A percentile compares a stretch with the other conserved stretches of the same genome.
Conservation (phyloP, 768 basidiomycete genomes). For the Collybiopsis luxurians region DNA sequence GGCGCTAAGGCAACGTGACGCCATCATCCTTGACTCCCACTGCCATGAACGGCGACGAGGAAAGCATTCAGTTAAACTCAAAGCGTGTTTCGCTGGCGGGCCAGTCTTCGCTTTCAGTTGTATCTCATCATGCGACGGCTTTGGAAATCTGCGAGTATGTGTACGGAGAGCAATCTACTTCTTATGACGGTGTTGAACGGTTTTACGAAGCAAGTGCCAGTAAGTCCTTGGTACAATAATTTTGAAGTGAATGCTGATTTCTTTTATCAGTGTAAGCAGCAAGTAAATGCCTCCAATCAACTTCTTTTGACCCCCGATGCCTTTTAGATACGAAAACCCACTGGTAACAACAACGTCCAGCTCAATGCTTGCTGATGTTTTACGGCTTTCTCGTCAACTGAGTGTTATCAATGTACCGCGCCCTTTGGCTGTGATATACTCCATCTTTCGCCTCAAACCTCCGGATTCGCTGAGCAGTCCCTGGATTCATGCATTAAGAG, state of each 20-base stretch:
- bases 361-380: slow-evolving; percentile 68
- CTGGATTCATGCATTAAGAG: slow-evolving; percentile 61
- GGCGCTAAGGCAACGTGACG: no score
- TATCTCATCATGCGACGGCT: slow-evolving; percentile 53
- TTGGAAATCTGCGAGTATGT: slow-evolving; percentile 70
- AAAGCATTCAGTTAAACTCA: neutral
- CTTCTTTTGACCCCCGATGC: slow-evolving; percentile 9
- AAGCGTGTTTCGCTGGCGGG: neutral
- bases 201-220: slow-evolving; percentile 75
- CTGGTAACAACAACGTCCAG: slow-evolving; percentile 73
- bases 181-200: slow-evolving; percentile 52
- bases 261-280: slow-evolving; percentile 40
- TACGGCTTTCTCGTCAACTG: slow-evolving; percentile 56
- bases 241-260: slow-evolving; percentile 14
- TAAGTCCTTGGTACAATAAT: slow-evolving; percentile 29
- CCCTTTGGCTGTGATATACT: slow-evolving; percentile 57
- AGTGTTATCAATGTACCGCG: slow-evolving; percentile 65
- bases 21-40: no score
- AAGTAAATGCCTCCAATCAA: neutral
- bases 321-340: slow-evolving; percentile 73
- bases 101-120: neutral
- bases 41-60: neutral
- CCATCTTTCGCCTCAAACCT: slow-evolving; percentile 47
- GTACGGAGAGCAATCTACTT: slow-evolving; percentile 53
- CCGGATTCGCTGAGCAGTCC: slow-evolving; percentile 33